phyloP scores from a whole-genome alignment of 371 early-diverging fungal species.

The Saksenaea oblongispora region DNA sequence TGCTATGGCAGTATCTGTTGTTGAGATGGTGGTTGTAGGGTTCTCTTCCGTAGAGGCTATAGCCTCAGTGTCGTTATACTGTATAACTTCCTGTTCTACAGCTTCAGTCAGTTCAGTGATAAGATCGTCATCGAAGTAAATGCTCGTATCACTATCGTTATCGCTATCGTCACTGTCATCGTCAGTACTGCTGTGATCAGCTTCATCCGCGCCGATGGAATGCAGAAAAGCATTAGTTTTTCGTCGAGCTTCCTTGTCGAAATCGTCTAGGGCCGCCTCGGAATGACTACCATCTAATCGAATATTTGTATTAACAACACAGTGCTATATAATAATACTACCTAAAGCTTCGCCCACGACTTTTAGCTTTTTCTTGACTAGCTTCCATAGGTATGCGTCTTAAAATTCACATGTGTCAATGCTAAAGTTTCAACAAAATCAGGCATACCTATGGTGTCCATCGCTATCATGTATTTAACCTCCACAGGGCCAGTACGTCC shows the following conservation, averaged over 20 bases:
- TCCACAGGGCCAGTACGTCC: slow-evolving; percentile 54
- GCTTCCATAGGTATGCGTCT: slow-evolving; percentile 40
- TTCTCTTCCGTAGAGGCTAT: background rate
- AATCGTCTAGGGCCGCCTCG: background rate
- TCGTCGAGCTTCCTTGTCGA: background rate
- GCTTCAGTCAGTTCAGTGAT: background rate
- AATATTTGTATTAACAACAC: no score
- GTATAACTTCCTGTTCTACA: background rate
- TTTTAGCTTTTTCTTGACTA: slow-evolving; percentile 36
- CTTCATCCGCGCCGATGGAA: background rate
- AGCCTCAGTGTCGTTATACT: background rate
- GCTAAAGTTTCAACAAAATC: slow-evolving; percentile 15
- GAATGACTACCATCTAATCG: background rate
- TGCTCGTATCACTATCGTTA: background rate
- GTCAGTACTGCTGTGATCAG: background rate
- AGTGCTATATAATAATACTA: no score
- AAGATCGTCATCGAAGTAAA: background rate
- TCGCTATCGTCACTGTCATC: background rate
- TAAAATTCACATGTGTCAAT: background rate
- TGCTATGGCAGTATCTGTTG: no score
- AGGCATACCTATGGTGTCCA: slow-evolving; percentile 53
- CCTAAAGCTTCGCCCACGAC: slow-evolving; percentile 38
- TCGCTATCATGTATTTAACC: slow-evolving; percentile 59
- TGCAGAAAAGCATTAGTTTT: background rate
- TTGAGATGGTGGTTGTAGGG: background rate